A percentile compares a stretch with the other conserved stretches of the same genome.
Evolutionary conservation across 306 rosid genomes (phyloP).

Genomic region (Herpetospermum pedunculosum): DNA sequence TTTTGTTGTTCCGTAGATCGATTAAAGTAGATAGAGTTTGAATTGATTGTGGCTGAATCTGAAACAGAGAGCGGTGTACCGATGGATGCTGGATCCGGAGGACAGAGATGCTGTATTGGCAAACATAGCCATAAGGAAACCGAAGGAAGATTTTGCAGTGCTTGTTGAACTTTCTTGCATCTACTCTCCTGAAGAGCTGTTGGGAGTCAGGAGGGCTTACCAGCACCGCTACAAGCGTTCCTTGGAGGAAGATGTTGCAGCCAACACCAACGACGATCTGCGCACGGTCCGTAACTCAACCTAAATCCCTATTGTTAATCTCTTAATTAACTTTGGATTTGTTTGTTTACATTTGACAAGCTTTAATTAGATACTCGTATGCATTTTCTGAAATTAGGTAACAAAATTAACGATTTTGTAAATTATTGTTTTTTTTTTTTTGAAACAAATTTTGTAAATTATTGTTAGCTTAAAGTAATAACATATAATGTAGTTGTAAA

Average conservation of each 20-base stretch:
- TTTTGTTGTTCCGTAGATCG: no score
- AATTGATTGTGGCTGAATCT: background rate
- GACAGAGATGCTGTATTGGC: slow-evolving; percentile 66
- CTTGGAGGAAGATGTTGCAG: slow-evolving; percentile 73
- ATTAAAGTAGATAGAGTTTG: no score
- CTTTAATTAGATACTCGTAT: background rate
- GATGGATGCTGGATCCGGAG: slow-evolving; percentile 65
- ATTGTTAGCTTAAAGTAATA: no score
- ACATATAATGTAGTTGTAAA: no score
- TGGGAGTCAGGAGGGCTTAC: slow-evolving; percentile 53
- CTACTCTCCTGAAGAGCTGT: slow-evolving; percentile 50
- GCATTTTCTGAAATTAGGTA: background rate
- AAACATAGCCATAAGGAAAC: slow-evolving; percentile 38
- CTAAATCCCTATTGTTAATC: background rate
- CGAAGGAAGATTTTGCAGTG: slow-evolving; percentile 22
- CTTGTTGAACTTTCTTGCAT: slow-evolving; percentile 48
- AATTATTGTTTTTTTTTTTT: no score
- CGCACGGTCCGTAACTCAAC: slow-evolving; percentile 42
- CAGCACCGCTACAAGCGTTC: slow-evolving; percentile 63
- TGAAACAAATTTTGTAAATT: no score
- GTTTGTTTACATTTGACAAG: background rate
- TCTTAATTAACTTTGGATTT: background rate
- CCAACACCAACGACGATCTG: slow-evolving; percentile 48
- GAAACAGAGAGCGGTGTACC: slow-evolving; percentile 60
- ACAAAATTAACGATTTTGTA: no score